phyloP scores from a whole-genome alignment of 352 stramenopile species.

The Phytophthora pistaciae region DNA sequence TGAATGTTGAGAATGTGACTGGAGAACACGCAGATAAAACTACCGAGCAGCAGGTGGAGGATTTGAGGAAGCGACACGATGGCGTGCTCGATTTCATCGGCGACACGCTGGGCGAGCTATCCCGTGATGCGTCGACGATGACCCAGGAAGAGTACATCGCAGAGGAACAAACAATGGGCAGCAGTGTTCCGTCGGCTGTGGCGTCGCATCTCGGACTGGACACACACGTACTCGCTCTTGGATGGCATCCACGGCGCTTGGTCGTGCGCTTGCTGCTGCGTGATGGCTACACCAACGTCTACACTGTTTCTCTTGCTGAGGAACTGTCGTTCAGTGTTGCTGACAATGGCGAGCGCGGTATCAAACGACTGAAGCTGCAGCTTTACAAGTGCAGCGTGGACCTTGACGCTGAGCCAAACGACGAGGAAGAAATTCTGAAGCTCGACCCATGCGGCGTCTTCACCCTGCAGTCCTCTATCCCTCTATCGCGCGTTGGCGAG shows the following conservation, averaged over 20 bases:
- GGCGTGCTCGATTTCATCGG: conserved; percentile 38
- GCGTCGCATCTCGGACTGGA: conserved; percentile 25
- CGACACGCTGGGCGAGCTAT: conserved; percentile 27
- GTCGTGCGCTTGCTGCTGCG: conserved; percentile 30
- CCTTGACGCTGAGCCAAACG: conserved; percentile 9
- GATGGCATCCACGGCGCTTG: conserved; percentile 21
- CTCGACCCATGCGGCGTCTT: conserved; percentile 29
- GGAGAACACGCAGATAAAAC: background rate
- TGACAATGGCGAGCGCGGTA: conserved; percentile 10
- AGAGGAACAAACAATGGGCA: conserved; percentile 24
- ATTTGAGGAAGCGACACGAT: conserved; percentile 15
- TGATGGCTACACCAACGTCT: conserved; percentile 42
- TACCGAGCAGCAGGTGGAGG: conserved; percentile 2
- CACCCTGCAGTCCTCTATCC: conserved; percentile 32
- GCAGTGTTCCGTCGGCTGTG: conserved; percentile 27
- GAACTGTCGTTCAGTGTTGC: conserved; percentile 15
- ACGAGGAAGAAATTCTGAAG: conserved; percentile 17
- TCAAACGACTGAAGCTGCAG: conserved; percentile 29
- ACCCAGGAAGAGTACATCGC: conserved; percentile 18
- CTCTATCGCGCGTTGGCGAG: conserved; percentile 1
- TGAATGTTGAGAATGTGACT: background rate
- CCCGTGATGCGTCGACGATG: conserved; percentile 23
- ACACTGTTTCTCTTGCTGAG: conserved; percentile 32
- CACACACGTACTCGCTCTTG: conserved; percentile 41
- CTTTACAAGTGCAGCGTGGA: conserved; percentile 33